Evolutionary conservation across 345 rosid genomes (phyloP).

Genomic region (Salix koriyanagi): DNA sequence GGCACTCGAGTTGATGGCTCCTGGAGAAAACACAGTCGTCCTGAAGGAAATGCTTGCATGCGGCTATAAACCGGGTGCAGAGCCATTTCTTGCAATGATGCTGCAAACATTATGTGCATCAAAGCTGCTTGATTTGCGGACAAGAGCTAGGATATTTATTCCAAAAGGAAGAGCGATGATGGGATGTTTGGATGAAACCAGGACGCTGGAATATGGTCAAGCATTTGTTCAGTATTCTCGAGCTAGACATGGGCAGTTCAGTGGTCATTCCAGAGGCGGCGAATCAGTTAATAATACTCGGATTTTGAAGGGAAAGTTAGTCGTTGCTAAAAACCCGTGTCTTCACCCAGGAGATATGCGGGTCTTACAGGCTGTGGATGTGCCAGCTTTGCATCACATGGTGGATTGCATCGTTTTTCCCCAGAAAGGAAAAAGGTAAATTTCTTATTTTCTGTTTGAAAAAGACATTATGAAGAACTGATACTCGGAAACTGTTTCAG

Average conservation of each 20-base stretch:
- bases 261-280: not conserved
- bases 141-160: slow-evolving; percentile 17
- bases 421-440: slow-evolving; percentile 46
- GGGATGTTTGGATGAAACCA: slow-evolving; percentile 35
- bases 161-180: slow-evolving; percentile 24
- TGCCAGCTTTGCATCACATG: slow-evolving; percentile 45
- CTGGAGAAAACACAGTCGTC: slow-evolving; percentile 9
- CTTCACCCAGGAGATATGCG: slow-evolving; percentile 63
- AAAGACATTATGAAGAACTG: not conserved
- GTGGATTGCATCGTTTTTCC: slow-evolving; percentile 60
- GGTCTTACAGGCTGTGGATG: slow-evolving; percentile 46
- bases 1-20: slow-evolving; percentile 16
- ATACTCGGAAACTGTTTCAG: not conserved
- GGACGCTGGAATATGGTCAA: slow-evolving; percentile 28
- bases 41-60: slow-evolving; percentile 13
- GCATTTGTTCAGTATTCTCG: slow-evolving; percentile 23
- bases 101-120: slow-evolving; percentile 21
- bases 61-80: slow-evolving; percentile 18
- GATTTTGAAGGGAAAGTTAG: slow-evolving; percentile 20
- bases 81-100: slow-evolving; percentile 28
- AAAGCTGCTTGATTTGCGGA: slow-evolving; percentile 14
- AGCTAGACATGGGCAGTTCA: not conserved
- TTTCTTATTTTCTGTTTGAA: not conserved
- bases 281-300: not conserved
- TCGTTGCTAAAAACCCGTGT: slow-evolving; percentile 58